Percentiles rank a stretch among this genome's conserved stretches.
Evolutionary conservation across 805 yeast genomes (phyloP).

Genomic region (Spathaspora gorwiae): DNA sequence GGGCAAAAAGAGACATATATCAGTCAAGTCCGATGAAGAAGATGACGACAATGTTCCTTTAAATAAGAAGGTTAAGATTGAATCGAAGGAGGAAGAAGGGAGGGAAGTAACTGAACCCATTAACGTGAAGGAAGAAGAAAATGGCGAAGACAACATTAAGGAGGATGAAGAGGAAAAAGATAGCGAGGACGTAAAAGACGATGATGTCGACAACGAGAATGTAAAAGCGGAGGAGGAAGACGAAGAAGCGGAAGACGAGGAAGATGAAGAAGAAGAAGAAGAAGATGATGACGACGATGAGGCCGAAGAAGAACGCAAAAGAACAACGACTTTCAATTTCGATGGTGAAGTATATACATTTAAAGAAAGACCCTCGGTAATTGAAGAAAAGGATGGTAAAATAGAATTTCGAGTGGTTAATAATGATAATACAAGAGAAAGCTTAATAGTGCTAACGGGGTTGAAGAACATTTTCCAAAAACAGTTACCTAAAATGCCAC

Average conservation of each 20-base stretch:
- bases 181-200: slow-evolving; percentile 14
- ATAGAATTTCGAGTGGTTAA: slow-evolving; percentile 96
- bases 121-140: slow-evolving; percentile 16
- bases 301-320: slow-evolving; percentile 38
- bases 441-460: slow-evolving; percentile 88
- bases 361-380: slow-evolving; percentile 88
- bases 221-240: slow-evolving; percentile 9
- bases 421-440: slow-evolving; percentile 85
- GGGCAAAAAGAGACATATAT: slow-evolving; percentile 28
- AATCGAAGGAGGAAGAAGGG: slow-evolving; percentile 15
- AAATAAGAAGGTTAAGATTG: slow-evolving; percentile 19
- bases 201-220: slow-evolving; percentile 14
- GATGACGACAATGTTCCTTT: slow-evolving; percentile 23
- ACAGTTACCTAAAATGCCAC: slow-evolving; percentile 97
- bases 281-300: slow-evolving; percentile 43
- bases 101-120: slow-evolving; percentile 11
- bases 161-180: slow-evolving; percentile 7
- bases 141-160: slow-evolving; percentile 15
- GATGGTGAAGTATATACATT: slow-evolving; percentile 80
- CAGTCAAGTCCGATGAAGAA: slow-evolving; percentile 23
- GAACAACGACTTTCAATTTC: slow-evolving; percentile 50
- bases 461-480: slow-evolving; percentile 93
- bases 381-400: slow-evolving; percentile 88
- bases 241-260: slow-evolving; percentile 22
- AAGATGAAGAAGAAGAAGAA: slow-evolving; percentile 30